Conservation (phyloP, 768 basidiomycete genomes). For the Xerocomellus chrysenteron region DNA sequence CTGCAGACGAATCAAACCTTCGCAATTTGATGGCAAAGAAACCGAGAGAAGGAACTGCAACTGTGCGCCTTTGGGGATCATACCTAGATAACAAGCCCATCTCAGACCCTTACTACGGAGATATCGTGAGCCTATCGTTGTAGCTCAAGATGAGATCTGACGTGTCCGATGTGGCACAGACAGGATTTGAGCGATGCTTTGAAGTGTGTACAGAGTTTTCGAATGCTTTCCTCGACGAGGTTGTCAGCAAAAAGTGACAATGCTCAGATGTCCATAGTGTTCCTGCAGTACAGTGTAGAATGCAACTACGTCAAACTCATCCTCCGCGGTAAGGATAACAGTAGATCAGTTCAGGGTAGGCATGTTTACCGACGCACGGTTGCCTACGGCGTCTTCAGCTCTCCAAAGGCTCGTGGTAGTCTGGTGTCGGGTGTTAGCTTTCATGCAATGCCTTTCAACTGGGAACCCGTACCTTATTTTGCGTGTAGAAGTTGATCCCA, state of each 20-base stretch:
- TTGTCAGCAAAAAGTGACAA: slow-evolving; percentile 37
- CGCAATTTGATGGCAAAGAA: slow-evolving; percentile 54
- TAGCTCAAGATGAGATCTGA: slow-evolving; percentile 2
- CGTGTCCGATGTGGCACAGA: slow-evolving; percentile 34
- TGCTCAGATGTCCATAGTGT: background rate
- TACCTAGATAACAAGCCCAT: slow-evolving; percentile 71
- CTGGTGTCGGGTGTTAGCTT: slow-evolving; percentile 38
- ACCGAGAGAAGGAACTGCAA: slow-evolving; percentile 56
- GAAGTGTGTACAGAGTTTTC: slow-evolving; percentile 72
- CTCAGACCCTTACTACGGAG: slow-evolving; percentile 83
- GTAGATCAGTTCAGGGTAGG: slow-evolving; percentile 57
- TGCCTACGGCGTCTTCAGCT: slow-evolving; percentile 78
- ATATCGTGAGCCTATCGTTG: slow-evolving; percentile 43
- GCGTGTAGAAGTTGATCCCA: slow-evolving; percentile 94
- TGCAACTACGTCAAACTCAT: slow-evolving; percentile 3
- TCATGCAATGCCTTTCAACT: background rate
- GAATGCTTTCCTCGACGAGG: slow-evolving; percentile 75
- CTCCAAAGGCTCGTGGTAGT: slow-evolving; percentile 94
- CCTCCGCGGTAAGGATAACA: background rate
- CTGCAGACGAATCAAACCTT: slow-evolving; percentile 78
- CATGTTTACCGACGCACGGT: slow-evolving; percentile 82
- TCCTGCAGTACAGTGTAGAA: slow-evolving; percentile 5
- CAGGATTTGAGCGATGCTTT: slow-evolving; percentile 76
- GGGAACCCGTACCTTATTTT: slow-evolving; percentile 68
- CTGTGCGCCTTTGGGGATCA: slow-evolving; percentile 77